Base-by-base conservation (phyloP, 257 asterid genomes). In the Salvia hispanica region DNA sequence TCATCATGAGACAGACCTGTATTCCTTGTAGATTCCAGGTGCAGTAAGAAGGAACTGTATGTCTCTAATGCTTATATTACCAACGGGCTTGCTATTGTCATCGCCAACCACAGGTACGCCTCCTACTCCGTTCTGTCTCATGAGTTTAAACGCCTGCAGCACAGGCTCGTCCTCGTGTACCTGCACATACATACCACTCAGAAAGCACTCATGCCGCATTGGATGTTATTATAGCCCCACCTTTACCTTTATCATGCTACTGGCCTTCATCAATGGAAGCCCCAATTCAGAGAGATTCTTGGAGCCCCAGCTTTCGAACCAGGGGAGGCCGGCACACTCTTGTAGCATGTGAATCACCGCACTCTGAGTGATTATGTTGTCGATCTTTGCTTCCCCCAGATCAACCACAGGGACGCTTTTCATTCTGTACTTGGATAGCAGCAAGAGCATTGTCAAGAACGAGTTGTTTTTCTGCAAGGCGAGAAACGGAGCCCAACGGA, bases 241-340 rank as follows among this genome's bases (percentile, higher is more conserved):
- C 14, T 46, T 40, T 75, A 94, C 99, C 99, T 91, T 82, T 72
- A 91, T 53, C 55, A 94, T 80, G 69, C 63, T 79, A 77, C 54
- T 72, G 47, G 90, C 47, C 69, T 78, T 87, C 88, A 86, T 91
- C 21, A 91, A 67, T 8, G 99, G 99, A 64, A 94, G 96, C 8
- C 96, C 98, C 9, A 94, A 85, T 69, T 94, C 98, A 68, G n/a
- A 84, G 4, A 94, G 85, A 77, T 80, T 91, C 52, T 88, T 94
- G 3, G 95, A 80, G 55, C 99, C 97, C 98, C 95, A 94, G 82
- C 98, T 85, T 77, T 94, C 99, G 31, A 94, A 94, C 99, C 99
- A 94, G 59, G 84, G 97, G 74, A 91, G 95, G 21, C 96, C 99
- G 7, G 93, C 89, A 73, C 99, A 94, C 77, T 94, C 99, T 72